Conservation (phyloP, 1,284 basidiomycete species). For the Cutaneotrichosporon sp. region DNA sequence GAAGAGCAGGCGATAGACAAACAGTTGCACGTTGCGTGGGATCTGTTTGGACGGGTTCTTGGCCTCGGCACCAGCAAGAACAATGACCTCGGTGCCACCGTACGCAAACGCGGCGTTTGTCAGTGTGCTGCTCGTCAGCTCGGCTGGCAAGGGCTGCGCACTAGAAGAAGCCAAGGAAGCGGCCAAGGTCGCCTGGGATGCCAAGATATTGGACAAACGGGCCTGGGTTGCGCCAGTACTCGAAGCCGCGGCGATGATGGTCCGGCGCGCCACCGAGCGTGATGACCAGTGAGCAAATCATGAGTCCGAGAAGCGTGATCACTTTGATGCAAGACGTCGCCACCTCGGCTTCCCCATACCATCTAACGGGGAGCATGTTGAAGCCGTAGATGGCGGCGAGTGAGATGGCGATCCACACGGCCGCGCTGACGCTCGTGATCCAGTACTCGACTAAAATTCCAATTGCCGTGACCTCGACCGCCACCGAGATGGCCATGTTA, state of each 20-base stretch:
- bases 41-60: conserved; percentile 64
- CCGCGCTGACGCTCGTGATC: conserved; percentile 17
- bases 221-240: conserved; percentile 40
- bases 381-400: conserved; percentile 10
- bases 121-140: conserved; percentile 33
- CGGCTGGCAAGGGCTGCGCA: conserved; percentile 22
- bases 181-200: conserved; percentile 18
- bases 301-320: conserved; percentile 13
- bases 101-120: conserved; percentile 38
- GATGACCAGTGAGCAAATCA: conserved; percentile 13
- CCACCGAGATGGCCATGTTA: conserved; percentile 20
- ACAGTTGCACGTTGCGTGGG: conserved; percentile 69
- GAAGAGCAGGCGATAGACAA: conserved; percentile 70
- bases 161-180: conserved; percentile 41
- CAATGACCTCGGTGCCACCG: conserved; percentile 40
- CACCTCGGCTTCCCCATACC: conserved; percentile 24
- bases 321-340: conserved; percentile 23
- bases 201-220: conserved; percentile 19
- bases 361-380: conserved; percentile 19
- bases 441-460: conserved; percentile 18
- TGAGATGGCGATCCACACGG: conserved; percentile 12
- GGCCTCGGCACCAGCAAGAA: conserved; percentile 37
- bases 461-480: conserved; percentile 17
- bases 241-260: conserved; percentile 33
- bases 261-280: conserved; percentile 36